Conservation (phyloP, 1,139 yeast genomes). For the Blastobotrys ciferrii region DNA sequence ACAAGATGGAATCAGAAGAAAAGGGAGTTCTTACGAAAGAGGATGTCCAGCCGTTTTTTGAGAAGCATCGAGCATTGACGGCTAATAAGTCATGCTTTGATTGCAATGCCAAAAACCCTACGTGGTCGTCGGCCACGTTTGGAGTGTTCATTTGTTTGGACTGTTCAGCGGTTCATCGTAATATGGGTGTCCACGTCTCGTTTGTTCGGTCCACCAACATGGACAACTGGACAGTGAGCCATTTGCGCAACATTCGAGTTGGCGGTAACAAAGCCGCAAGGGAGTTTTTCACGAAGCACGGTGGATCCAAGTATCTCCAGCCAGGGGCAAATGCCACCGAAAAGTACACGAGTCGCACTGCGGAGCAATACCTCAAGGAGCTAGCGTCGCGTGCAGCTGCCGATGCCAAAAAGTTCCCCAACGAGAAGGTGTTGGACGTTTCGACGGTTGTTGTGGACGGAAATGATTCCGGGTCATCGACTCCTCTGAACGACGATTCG, state of each 20-base stretch:
- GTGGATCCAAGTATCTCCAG: slow-evolving; percentile 68
- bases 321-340: slow-evolving; percentile 62
- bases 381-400: slow-evolving; percentile 63
- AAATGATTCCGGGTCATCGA: slow-evolving; percentile 36
- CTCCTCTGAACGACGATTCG: slow-evolving; percentile 27
- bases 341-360: slow-evolving; percentile 79
- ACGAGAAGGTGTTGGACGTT: slow-evolving; percentile 51
- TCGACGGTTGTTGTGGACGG: slow-evolving; percentile 32
- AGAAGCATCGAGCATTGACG: slow-evolving; percentile 57
- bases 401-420: slow-evolving; percentile 71
- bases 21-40: slow-evolving; percentile 54
- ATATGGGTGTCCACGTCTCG: slow-evolving; percentile 92
- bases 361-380: slow-evolving; percentile 74
- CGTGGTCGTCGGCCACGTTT: slow-evolving; percentile 97
- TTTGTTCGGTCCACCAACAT: slow-evolving; percentile 90
- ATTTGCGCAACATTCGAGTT: slow-evolving; percentile 82
- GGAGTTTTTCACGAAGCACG: slow-evolving; percentile 78
- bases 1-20: slow-evolving; percentile 42
- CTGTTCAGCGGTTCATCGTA: slow-evolving; percentile 96
- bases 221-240: slow-evolving; percentile 90
- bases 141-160: slow-evolving; percentile 92
- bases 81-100: slow-evolving; percentile 85
- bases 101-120: slow-evolving; percentile 91
- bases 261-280: slow-evolving; percentile 90
- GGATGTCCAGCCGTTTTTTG: slow-evolving; percentile 60